Base-by-base conservation (phyloP, 148 eudicot genomes). In the Vaccinium darrowii region DNA sequence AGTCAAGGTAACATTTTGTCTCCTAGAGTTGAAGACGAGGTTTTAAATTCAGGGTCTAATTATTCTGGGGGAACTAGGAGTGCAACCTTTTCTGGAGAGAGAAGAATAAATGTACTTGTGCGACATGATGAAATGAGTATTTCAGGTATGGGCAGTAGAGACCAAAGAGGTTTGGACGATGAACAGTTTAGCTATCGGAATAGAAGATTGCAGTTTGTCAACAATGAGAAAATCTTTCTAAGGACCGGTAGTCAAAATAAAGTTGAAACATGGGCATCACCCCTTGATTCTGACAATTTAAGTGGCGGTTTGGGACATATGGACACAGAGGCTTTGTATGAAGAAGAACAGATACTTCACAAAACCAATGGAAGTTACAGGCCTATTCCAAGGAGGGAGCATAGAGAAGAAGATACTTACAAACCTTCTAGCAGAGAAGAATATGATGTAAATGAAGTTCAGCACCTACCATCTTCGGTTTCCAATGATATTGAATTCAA, bases 401-500 rank as follows among this genome's bases (percentile, higher is more conserved):
- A 81, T 39, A 82, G 52, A 23, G 88, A 82, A 51, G 67, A 83
- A 47, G 93, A 84, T 58, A 69, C 43, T 77, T 90, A 91, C 33
- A 78, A 63, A 39, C 72, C 82, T 63, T 63, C 51, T 81, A 62
- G 84, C 16, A 25, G 83, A 71, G 87, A 85, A 60, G 87, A 86
- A 82, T 90, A 91, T 84, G 88, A 78, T 50, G 84, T 87, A 52
- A 86, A 63, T 51, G 86, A 76, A 16, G 76, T 78, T 72, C 85
- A 84, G 58, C 78, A 91, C 33, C 84, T 87, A 82, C 81, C 91
- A 54, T 92, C 98, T 27, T 87, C 95, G 43, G 79, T 92, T 78
- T 90, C 93, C 19, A 90, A 89, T 83, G 99, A 97, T 88, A 80
- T 91, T 53, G 47, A 90, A 62, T 94, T 97, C 87, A 90, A 91